Base-by-base conservation (phyloP, 2,329 filamentous ascomycete species). In the Xenoacremonium recifei region DNA sequence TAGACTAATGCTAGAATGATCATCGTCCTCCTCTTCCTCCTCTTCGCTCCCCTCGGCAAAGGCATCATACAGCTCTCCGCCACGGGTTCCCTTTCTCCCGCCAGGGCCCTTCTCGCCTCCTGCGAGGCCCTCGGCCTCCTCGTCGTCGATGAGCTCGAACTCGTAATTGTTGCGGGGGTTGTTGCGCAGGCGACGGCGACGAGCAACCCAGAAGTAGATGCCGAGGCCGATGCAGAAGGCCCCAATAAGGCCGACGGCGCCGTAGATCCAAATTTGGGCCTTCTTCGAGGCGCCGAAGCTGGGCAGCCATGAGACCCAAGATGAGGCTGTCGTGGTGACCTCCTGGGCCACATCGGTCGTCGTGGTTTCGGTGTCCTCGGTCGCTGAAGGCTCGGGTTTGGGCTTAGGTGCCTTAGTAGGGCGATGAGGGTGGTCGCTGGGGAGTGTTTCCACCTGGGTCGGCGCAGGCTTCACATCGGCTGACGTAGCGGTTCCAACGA, bases 31-130 rank as follows among this genome's bases (percentile, higher is more conserved):
- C 21, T 73, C 32, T 7, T 34, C 73, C 42, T 68, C 91, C 44
- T 92, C 92, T 18, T 79, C 77, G 47, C 79, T 82, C 39, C 90
- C 92, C 13, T 89, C 91, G 0, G 93, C 93, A 74, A 99, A 99
- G 4, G 93, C 93, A 72, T 99, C 93, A 64, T 99, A 99, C 33
- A 99, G 71, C 70, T 97, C 92, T 20, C 92, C 90, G 3, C 89
- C 93, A 16, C 89, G 66, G 38, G 76, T 74, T 51, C 78, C 74
- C 15, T 69, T 56, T 53, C 70, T 71, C 7, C 72, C 66, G 44
- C 65, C 64, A 47, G 40, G 63, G 45, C 60, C 68, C 68, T 69
- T 77, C 62, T 71, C 71, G 37, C 62, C 32, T 6, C 16, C 68
- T 44, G 67, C 61, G 4, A 81, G 63, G 20, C 76, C 74, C 53